These are phyloP conservation scores for Zalaria sp. DNA, from an alignment of 2,329 filamentous ascomycete species.

Conservation along the genomic window DNA sequence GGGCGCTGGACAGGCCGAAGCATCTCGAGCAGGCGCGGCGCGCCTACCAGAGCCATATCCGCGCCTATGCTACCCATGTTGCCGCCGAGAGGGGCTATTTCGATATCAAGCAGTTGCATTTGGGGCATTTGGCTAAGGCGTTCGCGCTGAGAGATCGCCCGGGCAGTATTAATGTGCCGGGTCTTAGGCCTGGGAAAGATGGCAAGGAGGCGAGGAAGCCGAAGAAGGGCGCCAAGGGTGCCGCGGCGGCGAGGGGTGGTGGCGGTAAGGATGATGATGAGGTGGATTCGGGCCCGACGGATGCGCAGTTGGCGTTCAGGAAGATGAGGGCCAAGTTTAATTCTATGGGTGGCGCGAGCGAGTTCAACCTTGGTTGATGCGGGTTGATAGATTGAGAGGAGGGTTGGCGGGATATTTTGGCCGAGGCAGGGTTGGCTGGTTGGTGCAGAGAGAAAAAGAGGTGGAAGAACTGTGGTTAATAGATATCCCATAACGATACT, in stretches of 20 bases:
- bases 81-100: constrained; percentile 75
- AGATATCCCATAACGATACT: constrained; percentile 91
- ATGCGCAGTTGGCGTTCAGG: constrained; percentile 31
- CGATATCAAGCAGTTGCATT: constrained; percentile 78
- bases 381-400: constrained; percentile 6
- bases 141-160: constrained; percentile 84
- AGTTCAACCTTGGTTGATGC: constrained; percentile 42
- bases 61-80: constrained; percentile 89
- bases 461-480: constrained; percentile 30
- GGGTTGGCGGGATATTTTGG: constrained; percentile 3
- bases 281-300: constrained; percentile 14
- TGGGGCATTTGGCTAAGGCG: constrained; percentile 87
- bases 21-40: constrained; percentile 69
- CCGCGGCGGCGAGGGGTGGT: constrained; percentile 15
- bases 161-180: constrained; percentile 52
- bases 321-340: constrained; percentile 41
- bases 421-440: neutral
- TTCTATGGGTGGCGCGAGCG: constrained; percentile 36
- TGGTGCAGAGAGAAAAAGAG: constrained; percentile 23
- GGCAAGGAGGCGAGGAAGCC: constrained; percentile 27
- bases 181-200: constrained; percentile 33
- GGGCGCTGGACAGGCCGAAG: constrained; percentile 48
- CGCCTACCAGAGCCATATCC: constrained; percentile 81
- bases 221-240: constrained; percentile 16
- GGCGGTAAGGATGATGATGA: constrained; percentile 15